Percentiles rank a stretch among this genome's conserved stretches.
These are phyloP conservation scores for Chrysanthemum makinoi DNA, from an alignment of 129 eudicot genomes.

Conservation along the genomic window DNA sequence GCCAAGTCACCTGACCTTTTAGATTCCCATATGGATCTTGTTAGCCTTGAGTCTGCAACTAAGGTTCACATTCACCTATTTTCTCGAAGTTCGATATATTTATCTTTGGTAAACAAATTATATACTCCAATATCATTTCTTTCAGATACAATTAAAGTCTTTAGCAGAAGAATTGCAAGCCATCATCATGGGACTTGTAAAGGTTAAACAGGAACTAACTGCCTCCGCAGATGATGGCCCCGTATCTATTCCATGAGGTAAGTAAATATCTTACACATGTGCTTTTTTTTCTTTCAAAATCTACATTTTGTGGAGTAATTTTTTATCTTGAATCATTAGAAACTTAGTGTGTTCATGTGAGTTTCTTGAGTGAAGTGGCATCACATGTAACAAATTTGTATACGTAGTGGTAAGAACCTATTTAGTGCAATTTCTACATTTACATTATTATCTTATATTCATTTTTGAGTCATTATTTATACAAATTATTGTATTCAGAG, in stretches of 20 bases:
- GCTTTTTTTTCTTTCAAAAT: background rate
- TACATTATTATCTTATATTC: conserved; percentile 2
- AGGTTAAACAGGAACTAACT: conserved; percentile 71
- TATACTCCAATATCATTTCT: background rate
- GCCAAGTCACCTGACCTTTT: conserved; percentile 69
- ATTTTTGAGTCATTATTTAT: background rate
- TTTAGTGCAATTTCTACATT: conserved; percentile 5
- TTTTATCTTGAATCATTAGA: conserved; percentile 38
- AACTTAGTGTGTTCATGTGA: conserved; percentile 63
- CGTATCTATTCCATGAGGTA: conserved; percentile 88
- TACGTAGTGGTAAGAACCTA: conserved; percentile 69
- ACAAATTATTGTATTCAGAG: conserved; percentile 38
- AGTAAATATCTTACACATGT: conserved; percentile 8
- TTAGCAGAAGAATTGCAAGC: conserved; percentile 99
- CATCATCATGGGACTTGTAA: conserved; percentile 84
- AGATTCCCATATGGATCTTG: conserved; percentile 76
- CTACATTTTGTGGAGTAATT: background rate
- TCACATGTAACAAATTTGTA: conserved; percentile 66
- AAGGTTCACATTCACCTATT: conserved; percentile 50
- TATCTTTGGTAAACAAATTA: background rate
- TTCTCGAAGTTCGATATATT: background rate
- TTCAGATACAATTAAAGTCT: conserved; percentile 93
- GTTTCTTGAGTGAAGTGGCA: conserved; percentile 72
- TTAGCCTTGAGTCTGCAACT: conserved; percentile 85
- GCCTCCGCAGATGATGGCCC: conserved; percentile 97